phyloP scores from a whole-genome alignment of 192 early-diverging fungal genomes.

The Rhizoclosmatium globosum region DNA sequence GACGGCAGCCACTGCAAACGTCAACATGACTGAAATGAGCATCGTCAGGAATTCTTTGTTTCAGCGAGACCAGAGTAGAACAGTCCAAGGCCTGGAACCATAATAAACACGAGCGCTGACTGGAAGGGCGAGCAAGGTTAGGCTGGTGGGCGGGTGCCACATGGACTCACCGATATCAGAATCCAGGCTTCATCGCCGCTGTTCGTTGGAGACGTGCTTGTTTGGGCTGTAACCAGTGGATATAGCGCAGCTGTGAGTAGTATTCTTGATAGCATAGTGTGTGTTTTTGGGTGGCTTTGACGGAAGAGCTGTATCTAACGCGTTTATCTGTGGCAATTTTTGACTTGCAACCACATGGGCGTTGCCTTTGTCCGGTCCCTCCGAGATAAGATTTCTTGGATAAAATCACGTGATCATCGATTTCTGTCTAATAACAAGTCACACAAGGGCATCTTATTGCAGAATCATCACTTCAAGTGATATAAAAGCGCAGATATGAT shows the following conservation, averaged over 20 bases:
- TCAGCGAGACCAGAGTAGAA: conserved; percentile 91
- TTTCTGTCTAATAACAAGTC: no score
- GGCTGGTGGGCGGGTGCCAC: background rate
- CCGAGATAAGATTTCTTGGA: no score
- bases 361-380: background rate
- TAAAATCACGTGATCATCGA: no score
- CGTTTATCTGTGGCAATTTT: no score
- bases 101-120: conserved; percentile 82
- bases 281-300: background rate
- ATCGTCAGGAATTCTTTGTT: conserved; percentile 85
- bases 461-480: no score
- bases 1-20: conserved; percentile 74
- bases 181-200: conserved; percentile 2
- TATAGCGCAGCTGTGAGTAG: background rate
- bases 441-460: no score
- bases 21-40: conserved; percentile 81
- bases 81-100: conserved; percentile 88
- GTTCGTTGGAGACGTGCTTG: background rate
- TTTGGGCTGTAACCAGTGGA: no score
- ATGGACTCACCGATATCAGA: conserved; percentile 3
- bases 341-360: background rate
- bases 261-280: background rate
- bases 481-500: no score
- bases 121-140: background rate
- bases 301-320: no score